A percentile compares a stretch with the other conserved stretches of the same genome.
phyloP scores from a whole-genome alignment of 805 yeast genomes.

The Kockiozyma suomiensis region DNA sequence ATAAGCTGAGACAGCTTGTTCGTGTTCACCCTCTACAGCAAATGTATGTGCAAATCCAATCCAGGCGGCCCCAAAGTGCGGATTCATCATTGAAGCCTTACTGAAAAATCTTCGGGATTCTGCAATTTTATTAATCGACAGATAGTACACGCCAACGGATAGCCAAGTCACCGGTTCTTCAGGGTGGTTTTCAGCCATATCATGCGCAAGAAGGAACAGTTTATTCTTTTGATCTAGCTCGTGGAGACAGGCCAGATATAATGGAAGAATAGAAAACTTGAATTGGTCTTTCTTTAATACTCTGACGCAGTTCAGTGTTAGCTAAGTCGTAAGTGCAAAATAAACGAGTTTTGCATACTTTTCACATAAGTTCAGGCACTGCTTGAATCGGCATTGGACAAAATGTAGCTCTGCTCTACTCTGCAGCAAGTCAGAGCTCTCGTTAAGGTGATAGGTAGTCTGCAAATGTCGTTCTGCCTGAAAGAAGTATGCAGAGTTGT shows the following conservation, averaged over 20 bases:
- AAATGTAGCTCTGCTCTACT: conserved; percentile 71
- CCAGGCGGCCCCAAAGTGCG: conserved; percentile 95
- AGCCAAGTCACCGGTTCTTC: conserved; percentile 84
- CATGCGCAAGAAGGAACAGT: conserved; percentile 78
- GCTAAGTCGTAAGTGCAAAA: background rate
- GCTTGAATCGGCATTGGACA: conserved; percentile 75
- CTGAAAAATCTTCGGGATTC: conserved; percentile 89
- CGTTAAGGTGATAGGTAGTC: conserved; percentile 71
- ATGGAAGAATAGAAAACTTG: conserved; percentile 72
- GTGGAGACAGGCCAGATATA: conserved; percentile 78
- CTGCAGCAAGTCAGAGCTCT: conserved; percentile 68
- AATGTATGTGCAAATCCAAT: conserved; percentile 97
- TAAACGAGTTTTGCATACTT: conserved; percentile 40
- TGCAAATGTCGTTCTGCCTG: conserved; percentile 67
- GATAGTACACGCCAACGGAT: conserved; percentile 87
- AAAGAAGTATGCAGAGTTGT: conserved; percentile 56
- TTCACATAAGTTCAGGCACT: conserved; percentile 77
- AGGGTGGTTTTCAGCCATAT: conserved; percentile 82
- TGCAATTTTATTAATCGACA: conserved; percentile 66
- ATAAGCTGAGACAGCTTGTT: conserved; percentile 95
- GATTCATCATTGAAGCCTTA: conserved; percentile 83
- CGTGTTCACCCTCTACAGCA: conserved; percentile 98
- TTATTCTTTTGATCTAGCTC: conserved; percentile 83
- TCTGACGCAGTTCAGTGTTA: conserved; percentile 12
- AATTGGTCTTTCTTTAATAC: conserved; percentile 57